Conservation (phyloP, 1,139 yeast species). For the Saccharomycopsis hybrid region DNA sequence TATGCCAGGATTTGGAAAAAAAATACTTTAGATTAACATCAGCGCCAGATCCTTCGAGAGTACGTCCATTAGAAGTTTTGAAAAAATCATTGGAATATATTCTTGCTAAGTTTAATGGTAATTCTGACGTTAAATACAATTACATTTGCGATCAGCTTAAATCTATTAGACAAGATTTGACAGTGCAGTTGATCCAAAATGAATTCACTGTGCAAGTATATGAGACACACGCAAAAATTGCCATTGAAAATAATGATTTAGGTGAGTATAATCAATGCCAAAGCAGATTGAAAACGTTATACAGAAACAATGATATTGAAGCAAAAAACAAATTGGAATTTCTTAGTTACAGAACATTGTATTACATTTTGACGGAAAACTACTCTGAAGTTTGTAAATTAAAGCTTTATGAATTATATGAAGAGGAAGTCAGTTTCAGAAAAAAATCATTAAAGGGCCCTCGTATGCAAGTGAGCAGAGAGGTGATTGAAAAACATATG, state of each 20-base stretch:
- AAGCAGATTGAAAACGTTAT: conserved; percentile 64
- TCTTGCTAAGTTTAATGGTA: conserved; percentile 43
- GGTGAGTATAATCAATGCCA: conserved; percentile 97
- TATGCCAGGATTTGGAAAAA: conserved; percentile 62
- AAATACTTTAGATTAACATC: conserved; percentile 78
- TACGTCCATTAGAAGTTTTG: conserved; percentile 65
- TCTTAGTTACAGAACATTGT: conserved; percentile 66
- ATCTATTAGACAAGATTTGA: conserved; percentile 85
- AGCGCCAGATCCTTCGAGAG: conserved; percentile 80
- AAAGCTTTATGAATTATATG: conserved; percentile 24
- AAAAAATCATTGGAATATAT: conserved; percentile 52
- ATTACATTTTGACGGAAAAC: conserved; percentile 74
- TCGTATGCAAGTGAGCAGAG: neutral
- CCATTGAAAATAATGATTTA: conserved; percentile 72
- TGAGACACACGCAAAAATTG: conserved; percentile 82
- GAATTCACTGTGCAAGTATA: conserved; percentile 75
- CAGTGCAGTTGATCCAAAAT: conserved; percentile 83
- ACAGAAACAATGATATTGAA: conserved; percentile 35
- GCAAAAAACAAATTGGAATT: conserved; percentile 53
- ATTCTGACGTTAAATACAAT: conserved; percentile 50
- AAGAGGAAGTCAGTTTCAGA: conserved; percentile 7
- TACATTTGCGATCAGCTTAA: conserved; percentile 87
- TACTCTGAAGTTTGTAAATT: conserved; percentile 40
- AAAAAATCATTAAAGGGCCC: neutral
- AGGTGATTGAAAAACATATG: conserved; percentile 26